Evolutionary conservation across 2,329 filamentous ascomycete genomes (phyloP).

Genomic region (Bipolaris oryzae): DNA sequence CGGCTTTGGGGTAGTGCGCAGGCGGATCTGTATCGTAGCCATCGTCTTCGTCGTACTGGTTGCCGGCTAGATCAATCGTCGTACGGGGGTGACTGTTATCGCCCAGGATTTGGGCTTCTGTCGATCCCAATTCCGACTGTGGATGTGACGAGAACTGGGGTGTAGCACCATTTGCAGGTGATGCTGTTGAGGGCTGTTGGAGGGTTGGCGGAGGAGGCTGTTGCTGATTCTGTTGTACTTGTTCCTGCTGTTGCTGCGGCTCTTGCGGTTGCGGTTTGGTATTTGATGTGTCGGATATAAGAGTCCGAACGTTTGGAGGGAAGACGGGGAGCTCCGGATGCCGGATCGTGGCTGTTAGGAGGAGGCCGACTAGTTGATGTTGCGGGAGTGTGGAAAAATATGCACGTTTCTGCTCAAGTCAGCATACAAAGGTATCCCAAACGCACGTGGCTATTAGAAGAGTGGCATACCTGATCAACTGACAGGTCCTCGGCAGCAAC

Average conservation of each 20-base stretch:
- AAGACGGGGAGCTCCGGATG: slow-evolving; percentile 73
- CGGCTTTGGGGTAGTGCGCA: slow-evolving; percentile 67
- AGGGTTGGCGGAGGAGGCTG: slow-evolving; percentile 20
- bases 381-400: slow-evolving; percentile 69
- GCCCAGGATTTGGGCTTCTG: slow-evolving; percentile 43
- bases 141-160: slow-evolving; percentile 29
- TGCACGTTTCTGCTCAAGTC: slow-evolving; percentile 59
- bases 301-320: slow-evolving; percentile 43
- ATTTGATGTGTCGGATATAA: slow-evolving; percentile 28
- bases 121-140: slow-evolving; percentile 34
- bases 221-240: slow-evolving; percentile 13
- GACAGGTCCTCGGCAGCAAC: slow-evolving; percentile 49
- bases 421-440: background rate
- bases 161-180: slow-evolving; percentile 43
- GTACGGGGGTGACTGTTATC: slow-evolving; percentile 29
- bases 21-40: slow-evolving; percentile 60
- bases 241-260: background rate
- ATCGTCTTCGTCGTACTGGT: slow-evolving; percentile 52
- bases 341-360: slow-evolving; percentile 65
- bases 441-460: background rate
- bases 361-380: slow-evolving; percentile 66
- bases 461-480: slow-evolving; percentile 49
- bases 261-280: slow-evolving; percentile 18
- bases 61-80: slow-evolving; percentile 29
- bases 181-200: slow-evolving; percentile 14